Evolutionary conservation across 2,329 filamentous ascomycete genomes (phyloP), one percentile per base, ranked within the genome.

Genomic region (Fusarium secorum): DNA sequence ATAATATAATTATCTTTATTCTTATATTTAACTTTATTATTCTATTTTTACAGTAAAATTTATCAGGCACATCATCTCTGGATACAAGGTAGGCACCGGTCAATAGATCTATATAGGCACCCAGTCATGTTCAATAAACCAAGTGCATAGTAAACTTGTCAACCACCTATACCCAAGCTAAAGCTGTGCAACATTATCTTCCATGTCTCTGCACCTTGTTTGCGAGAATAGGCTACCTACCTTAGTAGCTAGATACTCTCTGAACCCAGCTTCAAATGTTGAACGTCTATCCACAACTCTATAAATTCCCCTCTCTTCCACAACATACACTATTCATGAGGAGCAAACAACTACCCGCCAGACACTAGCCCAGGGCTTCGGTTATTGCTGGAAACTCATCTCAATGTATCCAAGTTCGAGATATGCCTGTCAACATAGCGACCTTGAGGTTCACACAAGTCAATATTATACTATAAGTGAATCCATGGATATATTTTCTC

Each of bases 401-500:
- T n/a, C 13, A 14, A 15, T 33, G 20, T 17, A 20, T 32, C 33
- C 11, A 48, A 57, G 32, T 30, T 24, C 18, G 7, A 22, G 22
- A 46, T 8, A 22, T 20, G 17, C 26, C 17, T 32, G 9, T n/a
- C 20, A 35, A n/a, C 13, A 35, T 20, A n/a, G 13, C 22, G 44
- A n/a, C 28, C 14, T 36, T 33, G 10, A 33, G 17, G 39, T 38
- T 59, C 28, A 48, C 44, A 22, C 22, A 36, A 11, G 24, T 26
- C 38, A 39, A 63, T 33, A 38, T 22, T 35, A 54, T 42, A 52
- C 22, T 39, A 28, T 35, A 39, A 42, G 22, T 20, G 22, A 30
- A 35, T 46, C 22, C n/a, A 32, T 10, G 24, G 18, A 32, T 18
- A 49, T 55, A 14, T 22, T 22, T 61, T 28, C 22, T n/a, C 20